Evolutionary conservation across 1,284 basidiomycete species (phyloP), one percentile per base, ranked within the genome.

Genomic region (Neolentinus lepideus): DNA sequence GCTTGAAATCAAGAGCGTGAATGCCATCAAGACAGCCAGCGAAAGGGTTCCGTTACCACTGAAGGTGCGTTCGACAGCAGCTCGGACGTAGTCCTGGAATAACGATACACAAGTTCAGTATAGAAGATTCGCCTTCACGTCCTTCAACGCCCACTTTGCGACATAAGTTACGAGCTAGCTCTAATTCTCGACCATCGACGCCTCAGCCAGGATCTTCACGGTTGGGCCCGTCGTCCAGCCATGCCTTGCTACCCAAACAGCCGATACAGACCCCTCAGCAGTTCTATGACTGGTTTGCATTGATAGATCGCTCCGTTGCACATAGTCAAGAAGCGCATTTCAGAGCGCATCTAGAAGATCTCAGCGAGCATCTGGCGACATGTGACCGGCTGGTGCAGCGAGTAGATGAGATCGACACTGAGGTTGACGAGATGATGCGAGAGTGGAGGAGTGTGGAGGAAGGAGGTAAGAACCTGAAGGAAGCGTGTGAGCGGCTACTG

Each of bases 201-300:
- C 47, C 47, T 6, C 24, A 3, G 4, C 47, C 27, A 8, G 47
- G 43, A 21, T 16, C 47, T 64, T 67, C 36, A 70, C 64, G 56
- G 66, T 63, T 51, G 59, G 38, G 52, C 25, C 47, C 4, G 8
- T 22, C 64, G 54, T 54, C 58, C n/a, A 64, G 70, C 26, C 78
- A 84, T 66, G 71, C 78, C 0, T 73, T 90, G 19, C 83, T 85
- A 62, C 85, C 88, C 4, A 80, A 77, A 56, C 77, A 83, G 25
- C 85, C 90, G 3, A 84, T 98, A 47, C 80, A 86, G 59, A 94
- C 92, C 0, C 86, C 92, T 0, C 92, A 97, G 64, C 91, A 95
- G 62, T 96, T 97, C 70, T 92, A 94, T 65, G 94, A 97, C 71
- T 96, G 93, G 87, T 94, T 94, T 67, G 80, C 90, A 0, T 76